Percentiles rank a stretch among this genome's conserved stretches.
Conservation (phyloP, 768 basidiomycete species). For the Imleria badia region DNA sequence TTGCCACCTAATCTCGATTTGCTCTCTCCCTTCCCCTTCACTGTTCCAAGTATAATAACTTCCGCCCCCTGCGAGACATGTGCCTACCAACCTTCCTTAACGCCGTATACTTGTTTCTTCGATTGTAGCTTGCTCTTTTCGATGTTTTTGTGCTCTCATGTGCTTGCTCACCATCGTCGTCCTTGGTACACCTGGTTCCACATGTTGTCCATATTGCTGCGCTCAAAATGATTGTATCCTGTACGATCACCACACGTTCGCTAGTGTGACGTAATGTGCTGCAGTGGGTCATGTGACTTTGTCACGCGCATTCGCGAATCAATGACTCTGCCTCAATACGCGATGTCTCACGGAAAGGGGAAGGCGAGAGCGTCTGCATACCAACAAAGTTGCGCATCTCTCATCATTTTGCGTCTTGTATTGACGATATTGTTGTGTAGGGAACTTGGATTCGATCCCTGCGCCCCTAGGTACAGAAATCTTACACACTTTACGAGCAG, state of each 20-base stretch:
- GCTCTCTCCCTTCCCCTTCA: background rate
- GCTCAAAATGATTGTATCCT: slow-evolving; percentile 32
- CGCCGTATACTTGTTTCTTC: slow-evolving; percentile 7
- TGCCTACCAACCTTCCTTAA: slow-evolving; percentile 22
- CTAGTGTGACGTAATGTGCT: background rate
- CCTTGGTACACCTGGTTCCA: slow-evolving; percentile 22
- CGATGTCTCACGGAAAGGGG: slow-evolving; percentile 20
- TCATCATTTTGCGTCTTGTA: background rate
- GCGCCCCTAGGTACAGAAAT: slow-evolving; percentile 35
- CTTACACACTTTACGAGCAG: background rate
- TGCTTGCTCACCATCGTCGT: slow-evolving; percentile 19
- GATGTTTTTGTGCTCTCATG: slow-evolving; percentile 27
- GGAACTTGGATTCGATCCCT: slow-evolving; percentile 29
- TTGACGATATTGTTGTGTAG: slow-evolving; percentile 9
- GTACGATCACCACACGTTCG: slow-evolving; percentile 19
- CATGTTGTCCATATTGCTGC: slow-evolving; percentile 32
- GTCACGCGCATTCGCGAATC: slow-evolving; percentile 14
- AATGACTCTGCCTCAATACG: background rate
- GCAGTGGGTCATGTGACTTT: slow-evolving; percentile 9
- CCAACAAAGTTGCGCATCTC: slow-evolving; percentile 17
- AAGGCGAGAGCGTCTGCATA: slow-evolving; percentile 18
- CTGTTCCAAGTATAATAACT: slow-evolving; percentile 22
- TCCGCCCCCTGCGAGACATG: slow-evolving; percentile 27
- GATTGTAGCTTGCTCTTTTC: slow-evolving; percentile 24
- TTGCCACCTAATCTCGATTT: slow-evolving; percentile 21